Conservation (phyloP, 768 basidiomycete species). For the Trametes maxima region DNA sequence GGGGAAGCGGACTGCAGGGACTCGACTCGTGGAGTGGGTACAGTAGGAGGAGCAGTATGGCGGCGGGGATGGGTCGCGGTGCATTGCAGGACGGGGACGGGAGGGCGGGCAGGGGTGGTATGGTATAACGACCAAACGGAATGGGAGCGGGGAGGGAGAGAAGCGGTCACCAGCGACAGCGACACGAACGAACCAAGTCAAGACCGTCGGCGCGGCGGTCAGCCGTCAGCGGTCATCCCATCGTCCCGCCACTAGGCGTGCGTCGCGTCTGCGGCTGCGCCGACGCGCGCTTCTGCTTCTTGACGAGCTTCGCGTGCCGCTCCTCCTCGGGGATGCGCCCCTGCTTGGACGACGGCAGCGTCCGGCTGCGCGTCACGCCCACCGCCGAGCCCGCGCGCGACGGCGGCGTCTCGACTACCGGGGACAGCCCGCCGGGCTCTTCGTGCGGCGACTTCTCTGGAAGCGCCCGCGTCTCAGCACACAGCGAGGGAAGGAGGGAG, state of each 20-base stretch:
- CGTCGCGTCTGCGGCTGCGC: slow-evolving; percentile 42
- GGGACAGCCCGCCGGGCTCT: slow-evolving; percentile 43
- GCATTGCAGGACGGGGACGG: background rate
- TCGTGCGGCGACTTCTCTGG: slow-evolving; percentile 34
- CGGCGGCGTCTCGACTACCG: slow-evolving; percentile 49
- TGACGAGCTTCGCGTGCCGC: slow-evolving; percentile 44
- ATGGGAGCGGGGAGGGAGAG: slow-evolving; percentile 3
- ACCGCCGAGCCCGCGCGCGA: slow-evolving; percentile 35
- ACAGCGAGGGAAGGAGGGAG: background rate
- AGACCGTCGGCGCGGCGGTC: too few species aligned
- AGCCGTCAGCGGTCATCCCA: slow-evolving; percentile 17
- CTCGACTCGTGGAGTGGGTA: background rate
- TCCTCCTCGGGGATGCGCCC: slow-evolving; percentile 39
- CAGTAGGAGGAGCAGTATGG: too few species aligned
- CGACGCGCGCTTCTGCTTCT: slow-evolving; percentile 55
- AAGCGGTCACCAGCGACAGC: too few species aligned
- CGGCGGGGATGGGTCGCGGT: too few species aligned
- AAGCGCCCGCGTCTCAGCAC: background rate
- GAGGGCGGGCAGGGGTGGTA: background rate
- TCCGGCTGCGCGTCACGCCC: slow-evolving; percentile 62
- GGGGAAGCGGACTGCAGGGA: background rate
- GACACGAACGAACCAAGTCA: too few species aligned
- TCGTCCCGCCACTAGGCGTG: slow-evolving; percentile 16
- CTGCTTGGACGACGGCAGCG: slow-evolving; percentile 52
- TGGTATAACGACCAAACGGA: background rate